Percentiles rank a stretch among this genome's conserved stretches.
Evolutionary conservation across 2,329 filamentous ascomycete species (phyloP).

Genomic region (Chaetomiaceae sp.): DNA sequence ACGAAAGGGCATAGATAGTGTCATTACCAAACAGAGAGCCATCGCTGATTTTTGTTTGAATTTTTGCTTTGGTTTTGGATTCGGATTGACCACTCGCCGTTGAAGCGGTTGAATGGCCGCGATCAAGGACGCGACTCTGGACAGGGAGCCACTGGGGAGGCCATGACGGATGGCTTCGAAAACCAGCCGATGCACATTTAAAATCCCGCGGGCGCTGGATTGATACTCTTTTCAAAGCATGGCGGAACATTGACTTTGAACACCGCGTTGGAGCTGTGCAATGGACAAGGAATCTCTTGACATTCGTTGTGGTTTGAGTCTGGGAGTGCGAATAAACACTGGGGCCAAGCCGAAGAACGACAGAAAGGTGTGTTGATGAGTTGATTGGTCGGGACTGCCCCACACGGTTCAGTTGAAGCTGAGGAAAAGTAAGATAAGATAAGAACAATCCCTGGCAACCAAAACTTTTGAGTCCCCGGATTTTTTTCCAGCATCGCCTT

Average conservation of each 20-base stretch:
- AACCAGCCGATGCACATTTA: neutral
- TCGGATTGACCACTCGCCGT: no score
- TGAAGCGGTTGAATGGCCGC: neutral
- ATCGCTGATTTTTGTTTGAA: no score
- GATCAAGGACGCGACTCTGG: constrained; percentile 4
- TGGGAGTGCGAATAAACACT: no score
- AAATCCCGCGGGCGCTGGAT: constrained; percentile 2
- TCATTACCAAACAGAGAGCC: constrained; percentile 33
- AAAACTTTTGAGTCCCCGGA: constrained; percentile 9
- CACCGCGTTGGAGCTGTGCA: constrained; percentile 3
- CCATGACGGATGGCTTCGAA: neutral
- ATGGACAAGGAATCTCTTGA: neutral
- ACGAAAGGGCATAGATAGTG: constrained; percentile 91
- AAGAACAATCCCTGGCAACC: constrained; percentile 1
- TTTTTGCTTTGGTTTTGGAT: no score
- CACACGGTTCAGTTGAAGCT: neutral
- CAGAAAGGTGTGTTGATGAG: neutral
- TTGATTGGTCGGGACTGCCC: no score
- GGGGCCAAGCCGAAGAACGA: no score
- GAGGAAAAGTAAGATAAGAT: constrained; percentile 12
- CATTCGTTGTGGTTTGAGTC: no score
- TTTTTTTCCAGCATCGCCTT: constrained; percentile 10
- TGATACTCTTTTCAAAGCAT: constrained; percentile 24
- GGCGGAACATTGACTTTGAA: constrained; percentile 28
- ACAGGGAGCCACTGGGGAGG: neutral